Conservation (phyloP, 805 yeast genomes). For the Cyberlindnera lachancei region DNA sequence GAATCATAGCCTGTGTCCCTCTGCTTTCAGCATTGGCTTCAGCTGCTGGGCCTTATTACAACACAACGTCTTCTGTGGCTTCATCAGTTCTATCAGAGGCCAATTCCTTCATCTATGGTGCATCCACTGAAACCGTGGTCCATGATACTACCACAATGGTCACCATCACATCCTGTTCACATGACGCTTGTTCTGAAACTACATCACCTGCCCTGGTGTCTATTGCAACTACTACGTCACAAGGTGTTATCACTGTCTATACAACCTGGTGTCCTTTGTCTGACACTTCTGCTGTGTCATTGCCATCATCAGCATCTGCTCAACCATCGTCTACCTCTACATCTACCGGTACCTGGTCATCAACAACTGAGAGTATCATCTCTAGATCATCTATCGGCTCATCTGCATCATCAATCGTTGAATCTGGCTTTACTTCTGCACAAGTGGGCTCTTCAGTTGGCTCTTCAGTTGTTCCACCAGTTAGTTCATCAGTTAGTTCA, state of each 20-base stretch:
- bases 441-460: no score
- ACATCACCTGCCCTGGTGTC: slow-evolving; percentile 14
- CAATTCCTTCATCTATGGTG: slow-evolving; percentile 6
- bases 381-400: neutral
- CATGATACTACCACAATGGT: slow-evolving; percentile 11
- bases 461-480: no score
- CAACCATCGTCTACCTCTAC: neutral
- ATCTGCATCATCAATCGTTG: neutral
- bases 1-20: no score
- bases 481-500: no score
- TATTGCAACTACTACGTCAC: slow-evolving; percentile 27
- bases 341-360: slow-evolving; percentile 1
- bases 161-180: slow-evolving; percentile 17
- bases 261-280: slow-evolving; percentile 21
- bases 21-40: no score
- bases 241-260: slow-evolving; percentile 21
- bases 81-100: slow-evolving; percentile 1
- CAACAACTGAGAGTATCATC: no score
- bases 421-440: no score
- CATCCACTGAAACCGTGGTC: slow-evolving; percentile 1
- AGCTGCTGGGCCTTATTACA: slow-evolving; percentile 5
- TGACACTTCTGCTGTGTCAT: neutral
- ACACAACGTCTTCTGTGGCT: neutral
- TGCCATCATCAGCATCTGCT: neutral
- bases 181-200: slow-evolving; percentile 9